Base-by-base conservation (phyloP, 2,329 filamentous ascomycete species). In the Dothiorella sarmentorum region DNA sequence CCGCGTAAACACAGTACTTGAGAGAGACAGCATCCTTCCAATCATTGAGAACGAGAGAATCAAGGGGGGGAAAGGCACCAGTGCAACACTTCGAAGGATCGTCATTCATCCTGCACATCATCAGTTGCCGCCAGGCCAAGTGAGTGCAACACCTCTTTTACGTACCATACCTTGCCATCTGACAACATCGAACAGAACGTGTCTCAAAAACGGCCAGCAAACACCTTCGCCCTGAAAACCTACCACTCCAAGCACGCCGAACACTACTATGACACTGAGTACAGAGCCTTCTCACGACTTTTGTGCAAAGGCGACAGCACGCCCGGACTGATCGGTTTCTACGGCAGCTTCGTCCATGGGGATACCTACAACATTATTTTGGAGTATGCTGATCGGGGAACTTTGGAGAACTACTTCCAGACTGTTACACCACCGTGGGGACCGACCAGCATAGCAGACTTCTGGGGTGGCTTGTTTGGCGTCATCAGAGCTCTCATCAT, bases 361-460 rank as follows among this genome's bases (percentile, higher is more conserved):
- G 27, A 55, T 0, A 67, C 58, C 3, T 68, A 65, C 40, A 69
- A 74, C 26, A 67, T 76, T 4, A 60, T 76, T 2, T 63, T 75
- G 4, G 74, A 76, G 53, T 72, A 64, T 42, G 72, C 68, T 0
- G 65, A 72, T 15, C 42, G 63, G 10, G 66, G 61, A 1, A 74
- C 74, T 43, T 65, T 76, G 4, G 63, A 65, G 7, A 63, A 69
- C 2, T 69, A 65, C 35, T 71, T 74, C 33, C 7, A 56, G 1
- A 58, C 58, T 1, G 51, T 59, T 11, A 24, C 59, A 2, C 71
- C 71, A 3, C 73, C 73, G 0, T 60, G 61, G 0, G 45, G 62
- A 1, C 33, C 55, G 3, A 43, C 40, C 1, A 68, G 73, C 15
- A 68, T 72, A 0, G 37, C 65, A 1, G 59, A 40, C 2, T 73